Evolutionary conservation across 1,139 yeast species (phyloP).

Genomic region (Yamadazyma taylorii): DNA sequence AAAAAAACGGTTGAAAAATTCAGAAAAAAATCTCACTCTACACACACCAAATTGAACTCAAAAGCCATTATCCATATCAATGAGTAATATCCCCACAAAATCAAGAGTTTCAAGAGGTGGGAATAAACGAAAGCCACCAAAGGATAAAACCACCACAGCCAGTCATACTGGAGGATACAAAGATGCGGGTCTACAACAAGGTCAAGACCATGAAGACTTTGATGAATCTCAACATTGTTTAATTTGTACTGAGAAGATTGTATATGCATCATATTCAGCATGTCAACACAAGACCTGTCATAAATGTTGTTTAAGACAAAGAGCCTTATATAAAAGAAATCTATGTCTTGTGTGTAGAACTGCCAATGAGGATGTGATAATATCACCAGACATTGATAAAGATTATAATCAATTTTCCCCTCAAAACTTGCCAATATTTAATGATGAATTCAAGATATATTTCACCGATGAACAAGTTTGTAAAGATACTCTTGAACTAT

Average conservation of each 20-base stretch:
- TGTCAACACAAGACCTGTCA: constrained; percentile 89
- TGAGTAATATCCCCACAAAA: constrained; percentile 14
- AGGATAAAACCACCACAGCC: constrained; percentile 1
- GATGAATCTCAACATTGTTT: constrained; percentile 58
- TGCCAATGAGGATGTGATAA: constrained; percentile 57
- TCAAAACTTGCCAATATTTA: constrained; percentile 30
- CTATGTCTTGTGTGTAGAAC: constrained; percentile 84
- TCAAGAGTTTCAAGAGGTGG: constrained; percentile 22
- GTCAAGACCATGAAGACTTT: constrained; percentile 20
- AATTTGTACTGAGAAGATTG: constrained; percentile 77
- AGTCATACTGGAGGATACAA: constrained; percentile 4
- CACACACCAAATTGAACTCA: background rate
- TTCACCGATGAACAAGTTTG: constrained; percentile 50
- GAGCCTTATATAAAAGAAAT: constrained; percentile 74
- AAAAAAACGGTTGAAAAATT: too few species aligned
- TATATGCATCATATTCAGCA: constrained; percentile 67
- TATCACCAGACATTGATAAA: constrained; percentile 46
- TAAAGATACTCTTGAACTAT: constrained; percentile 48
- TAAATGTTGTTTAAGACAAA: constrained; percentile 75
- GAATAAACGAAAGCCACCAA: constrained; percentile 3
- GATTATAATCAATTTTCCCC: constrained; percentile 39
- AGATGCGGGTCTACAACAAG: constrained; percentile 21
- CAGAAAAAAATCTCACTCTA: background rate
- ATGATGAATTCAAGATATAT: constrained; percentile 48
- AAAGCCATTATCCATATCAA: background rate